Conservation (phyloP, 495 filamentous ascomycete genomes). For the Lasiosphaeria ovina region DNA sequence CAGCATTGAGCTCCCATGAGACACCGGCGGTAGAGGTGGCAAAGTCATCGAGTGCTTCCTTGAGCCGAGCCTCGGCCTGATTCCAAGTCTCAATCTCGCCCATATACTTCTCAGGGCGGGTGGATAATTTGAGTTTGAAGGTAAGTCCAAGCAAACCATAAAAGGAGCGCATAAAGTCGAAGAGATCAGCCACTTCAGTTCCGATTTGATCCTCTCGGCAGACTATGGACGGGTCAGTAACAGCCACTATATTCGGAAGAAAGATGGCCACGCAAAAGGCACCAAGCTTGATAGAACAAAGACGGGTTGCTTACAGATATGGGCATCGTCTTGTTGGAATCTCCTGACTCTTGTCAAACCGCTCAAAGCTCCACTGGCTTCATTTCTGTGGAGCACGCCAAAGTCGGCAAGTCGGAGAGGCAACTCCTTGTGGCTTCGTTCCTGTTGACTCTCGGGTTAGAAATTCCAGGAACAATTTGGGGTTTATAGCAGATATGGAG, state of each 20-base stretch:
- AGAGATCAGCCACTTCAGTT: conserved; percentile 79
- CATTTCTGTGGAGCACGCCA: conserved; percentile 90
- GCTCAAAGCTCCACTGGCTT: conserved; percentile 86
- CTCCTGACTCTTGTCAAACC: conserved; percentile 88
- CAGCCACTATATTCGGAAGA: conserved; percentile 9
- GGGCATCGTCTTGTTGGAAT: conserved; percentile 93
- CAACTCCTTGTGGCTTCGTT: conserved; percentile 84
- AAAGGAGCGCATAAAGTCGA: conserved; percentile 79
- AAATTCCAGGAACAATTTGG: too few species aligned
- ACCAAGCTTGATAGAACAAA: not conserved
- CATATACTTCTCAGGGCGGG: conserved; percentile 87
- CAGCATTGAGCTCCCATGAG: conserved; percentile 84
- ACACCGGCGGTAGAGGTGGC: conserved; percentile 55
- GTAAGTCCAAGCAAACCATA: conserved; percentile 90
- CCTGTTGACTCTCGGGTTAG: conserved; percentile 3
- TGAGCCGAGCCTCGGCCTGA: conserved; percentile 75
- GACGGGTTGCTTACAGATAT: conserved; percentile 59
- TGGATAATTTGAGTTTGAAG: conserved; percentile 96
- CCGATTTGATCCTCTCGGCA: conserved; percentile 58
- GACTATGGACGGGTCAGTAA: conserved; percentile 13
- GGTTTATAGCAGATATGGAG: too few species aligned
- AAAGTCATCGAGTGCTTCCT: conserved; percentile 76
- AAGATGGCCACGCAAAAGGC: too few species aligned
- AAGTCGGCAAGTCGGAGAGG: conserved; percentile 92
- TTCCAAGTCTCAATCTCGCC: conserved; percentile 88